Evolutionary conservation across 139 green algal genomes (phyloP).

Genomic region (Chlamydomonas urium): DNA sequence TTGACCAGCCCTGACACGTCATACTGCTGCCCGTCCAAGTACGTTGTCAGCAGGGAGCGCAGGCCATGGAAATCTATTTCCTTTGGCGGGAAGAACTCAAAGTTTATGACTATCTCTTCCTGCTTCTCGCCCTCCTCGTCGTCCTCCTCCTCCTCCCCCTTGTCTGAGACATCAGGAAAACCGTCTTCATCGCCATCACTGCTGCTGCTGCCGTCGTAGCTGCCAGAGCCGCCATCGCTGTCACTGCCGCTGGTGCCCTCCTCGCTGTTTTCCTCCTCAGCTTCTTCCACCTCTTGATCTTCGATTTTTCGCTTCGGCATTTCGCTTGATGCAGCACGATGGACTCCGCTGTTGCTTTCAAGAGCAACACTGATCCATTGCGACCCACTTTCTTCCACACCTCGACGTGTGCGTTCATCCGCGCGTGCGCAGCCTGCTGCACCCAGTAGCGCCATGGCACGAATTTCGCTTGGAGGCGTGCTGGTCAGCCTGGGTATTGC

Average conservation of each 20-base stretch:
- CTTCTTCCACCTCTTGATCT: neutral
- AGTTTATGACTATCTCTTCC: constrained; percentile 73
- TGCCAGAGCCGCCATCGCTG: neutral
- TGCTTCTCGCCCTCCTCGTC: constrained; percentile 34
- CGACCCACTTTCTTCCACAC: neutral
- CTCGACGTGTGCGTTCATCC: neutral
- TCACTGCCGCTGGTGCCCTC: constrained; percentile 8
- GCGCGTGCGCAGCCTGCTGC: too few relatives aligned
- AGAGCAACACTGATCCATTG: neutral
- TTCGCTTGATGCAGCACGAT: neutral
- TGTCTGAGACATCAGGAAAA: constrained; percentile 9
- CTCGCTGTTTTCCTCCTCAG: neutral
- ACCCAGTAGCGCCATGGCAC: too few relatives aligned
- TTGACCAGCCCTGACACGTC: constrained; percentile 67
- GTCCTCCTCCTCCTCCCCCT: constrained; percentile 20
- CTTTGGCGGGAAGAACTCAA: constrained; percentile 83
- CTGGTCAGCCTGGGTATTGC: too few relatives aligned
- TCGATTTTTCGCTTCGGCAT: neutral
- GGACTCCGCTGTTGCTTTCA: neutral
- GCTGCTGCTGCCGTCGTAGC: neutral
- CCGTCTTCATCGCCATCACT: constrained; percentile 14
- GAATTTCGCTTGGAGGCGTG: too few relatives aligned
- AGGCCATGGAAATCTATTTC: constrained; percentile 86
- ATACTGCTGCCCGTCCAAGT: constrained; percentile 72
- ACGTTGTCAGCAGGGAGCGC: constrained; percentile 61